Percentiles rank a stretch among this genome's conserved stretches.
Evolutionary conservation across 2,329 filamentous ascomycete genomes (phyloP).

Genomic region (Diaporthe vexans): DNA sequence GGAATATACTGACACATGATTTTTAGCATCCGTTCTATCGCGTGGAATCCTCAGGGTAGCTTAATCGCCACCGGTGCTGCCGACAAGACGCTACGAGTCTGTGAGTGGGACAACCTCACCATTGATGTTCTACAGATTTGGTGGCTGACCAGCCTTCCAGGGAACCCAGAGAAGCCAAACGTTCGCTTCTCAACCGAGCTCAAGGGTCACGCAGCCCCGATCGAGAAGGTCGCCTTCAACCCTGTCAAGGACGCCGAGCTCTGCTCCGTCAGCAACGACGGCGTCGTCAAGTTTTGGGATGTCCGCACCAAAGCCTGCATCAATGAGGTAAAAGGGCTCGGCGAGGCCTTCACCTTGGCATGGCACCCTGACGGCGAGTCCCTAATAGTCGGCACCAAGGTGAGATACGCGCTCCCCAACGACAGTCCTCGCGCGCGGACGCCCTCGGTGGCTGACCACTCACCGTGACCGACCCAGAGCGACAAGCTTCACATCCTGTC

Average conservation of each 20-base stretch:
- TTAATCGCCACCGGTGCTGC: slow-evolving; percentile 85
- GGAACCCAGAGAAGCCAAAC: slow-evolving; percentile 83
- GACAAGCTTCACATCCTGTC: slow-evolving; percentile 75
- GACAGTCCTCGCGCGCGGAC: neutral
- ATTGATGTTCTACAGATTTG: neutral
- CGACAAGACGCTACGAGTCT: slow-evolving; percentile 80
- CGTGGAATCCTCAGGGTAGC: slow-evolving; percentile 89
- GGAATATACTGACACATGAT: slow-evolving; percentile 14
- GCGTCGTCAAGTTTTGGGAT: slow-evolving; percentile 84
- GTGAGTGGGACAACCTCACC: slow-evolving; percentile 58
- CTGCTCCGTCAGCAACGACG: slow-evolving; percentile 81
- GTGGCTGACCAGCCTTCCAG: slow-evolving; percentile 50
- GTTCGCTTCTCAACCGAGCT: slow-evolving; percentile 83
- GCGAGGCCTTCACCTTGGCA: slow-evolving; percentile 77
- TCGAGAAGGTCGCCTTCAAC: slow-evolving; percentile 85
- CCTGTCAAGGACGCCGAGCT: slow-evolving; percentile 83
- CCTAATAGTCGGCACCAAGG: slow-evolving; percentile 81
- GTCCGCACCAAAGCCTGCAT: slow-evolving; percentile 79
- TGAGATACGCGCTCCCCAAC: slow-evolving; percentile 51
- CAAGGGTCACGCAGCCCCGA: slow-evolving; percentile 73
- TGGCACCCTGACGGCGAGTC: slow-evolving; percentile 81
- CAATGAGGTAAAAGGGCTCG: slow-evolving; percentile 77
- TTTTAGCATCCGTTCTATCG: slow-evolving; percentile 79
- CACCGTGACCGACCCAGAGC: slow-evolving; percentile 57
- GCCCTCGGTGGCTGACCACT: neutral